These are phyloP conservation scores for Insectozyma bohioensis DNA, from an alignment of 1,139 yeast genomes.

Conservation along the genomic window DNA sequence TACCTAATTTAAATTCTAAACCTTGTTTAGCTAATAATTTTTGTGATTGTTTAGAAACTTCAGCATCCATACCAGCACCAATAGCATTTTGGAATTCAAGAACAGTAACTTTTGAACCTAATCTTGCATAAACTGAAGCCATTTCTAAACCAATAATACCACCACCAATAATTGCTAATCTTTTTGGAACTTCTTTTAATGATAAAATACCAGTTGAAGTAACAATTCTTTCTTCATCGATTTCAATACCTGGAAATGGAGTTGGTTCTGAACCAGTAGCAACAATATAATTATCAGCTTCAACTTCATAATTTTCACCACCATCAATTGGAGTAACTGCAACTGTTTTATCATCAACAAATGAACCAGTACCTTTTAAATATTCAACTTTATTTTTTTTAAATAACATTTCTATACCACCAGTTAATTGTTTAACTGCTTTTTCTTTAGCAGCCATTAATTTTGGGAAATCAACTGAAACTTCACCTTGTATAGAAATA, in stretches of 20 bases:
- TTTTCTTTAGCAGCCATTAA: constrained; percentile 93
- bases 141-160: constrained; percentile 99
- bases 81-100: constrained; percentile 87
- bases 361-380: constrained; percentile 91
- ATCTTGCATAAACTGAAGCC: constrained; percentile 97
- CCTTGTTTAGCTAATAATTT: constrained; percentile 95
- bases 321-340: constrained; percentile 88
- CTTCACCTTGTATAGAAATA: constrained; percentile 76
- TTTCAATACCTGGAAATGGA: constrained; percentile 97
- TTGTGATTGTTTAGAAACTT: constrained; percentile 86
- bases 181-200: constrained; percentile 87
- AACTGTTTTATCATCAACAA: constrained; percentile 75
- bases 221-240: constrained; percentile 97
- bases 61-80: constrained; percentile 96
- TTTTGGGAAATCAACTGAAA: constrained; percentile 68
- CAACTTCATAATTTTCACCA: constrained; percentile 57
- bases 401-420: constrained; percentile 92
- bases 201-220: constrained; percentile 91
- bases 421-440: constrained; percentile 84
- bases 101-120: constrained; percentile 94
- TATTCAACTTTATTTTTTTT: constrained; percentile 94
- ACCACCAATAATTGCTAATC: constrained; percentile 93
- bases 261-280: constrained; percentile 99
- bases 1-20: constrained; percentile 84
- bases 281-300: constrained; percentile 85